phyloP scores from a whole-genome alignment of 352 stramenopile species.

The Phytophthora ohioensis region DNA sequence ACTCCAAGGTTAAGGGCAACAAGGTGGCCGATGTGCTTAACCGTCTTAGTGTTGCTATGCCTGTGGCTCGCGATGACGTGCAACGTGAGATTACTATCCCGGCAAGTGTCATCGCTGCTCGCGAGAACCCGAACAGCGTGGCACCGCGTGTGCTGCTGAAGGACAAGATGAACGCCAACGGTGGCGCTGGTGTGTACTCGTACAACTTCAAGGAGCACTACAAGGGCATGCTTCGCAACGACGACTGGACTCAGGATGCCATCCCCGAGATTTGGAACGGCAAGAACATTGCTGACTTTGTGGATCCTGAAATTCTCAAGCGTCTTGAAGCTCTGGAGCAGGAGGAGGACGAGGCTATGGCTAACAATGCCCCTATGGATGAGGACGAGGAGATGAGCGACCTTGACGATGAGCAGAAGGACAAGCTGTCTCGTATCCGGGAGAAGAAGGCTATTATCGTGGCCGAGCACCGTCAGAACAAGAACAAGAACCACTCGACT shows the following conservation, averaged over 20 bases:
- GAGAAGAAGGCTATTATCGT: slow-evolving; percentile 90
- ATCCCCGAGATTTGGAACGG: slow-evolving; percentile 99
- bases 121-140: slow-evolving; percentile 58
- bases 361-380: slow-evolving; percentile 92
- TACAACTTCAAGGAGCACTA: slow-evolving; percentile 98
- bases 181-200: slow-evolving; percentile 97
- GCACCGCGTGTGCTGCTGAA: slow-evolving; percentile 72
- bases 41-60: slow-evolving; percentile 95
- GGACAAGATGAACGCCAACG: slow-evolving; percentile 95
- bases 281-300: slow-evolving; percentile 99
- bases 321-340: slow-evolving; percentile 96
- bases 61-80: slow-evolving; percentile 93
- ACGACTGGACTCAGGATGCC: slow-evolving; percentile 97
- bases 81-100: slow-evolving; percentile 94
- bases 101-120: slow-evolving; percentile 89
- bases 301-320: slow-evolving; percentile 98
- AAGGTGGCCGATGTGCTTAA: slow-evolving; percentile 98
- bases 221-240: slow-evolving; percentile 94
- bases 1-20: slow-evolving; percentile 95
- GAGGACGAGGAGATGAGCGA: slow-evolving; percentile 90
- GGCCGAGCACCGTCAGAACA: slow-evolving; percentile 90
- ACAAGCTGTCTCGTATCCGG: slow-evolving; percentile 84
- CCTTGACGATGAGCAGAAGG: slow-evolving; percentile 97
- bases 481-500: slow-evolving; percentile 95
- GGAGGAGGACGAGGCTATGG: slow-evolving; percentile 97